Base-by-base conservation (phyloP, 225 moss, liverwort and hornwort species). In the Physcomitrellopsis africana region DNA sequence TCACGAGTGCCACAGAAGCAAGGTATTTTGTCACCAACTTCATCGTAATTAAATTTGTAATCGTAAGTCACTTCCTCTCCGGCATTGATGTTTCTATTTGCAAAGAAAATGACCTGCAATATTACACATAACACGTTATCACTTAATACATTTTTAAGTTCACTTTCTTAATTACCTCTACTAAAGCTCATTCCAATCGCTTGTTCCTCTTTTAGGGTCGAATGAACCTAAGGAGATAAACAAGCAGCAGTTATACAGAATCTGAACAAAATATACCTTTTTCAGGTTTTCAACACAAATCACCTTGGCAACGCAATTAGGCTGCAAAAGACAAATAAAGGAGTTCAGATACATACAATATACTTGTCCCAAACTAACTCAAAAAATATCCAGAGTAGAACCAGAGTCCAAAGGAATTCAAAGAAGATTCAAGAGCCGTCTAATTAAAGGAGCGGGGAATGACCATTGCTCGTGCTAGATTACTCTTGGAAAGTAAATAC, bases 221-320 rank as follows among this genome's bases (percentile, higher is more conserved):
- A 49, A 49, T 11, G 32, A 37, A 37, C 4, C 3, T 37, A 37
- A 37, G 32, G 32, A 4, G 4, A 37, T 37, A 5, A 37, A 37
- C 32, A 37, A 37, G 32, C 32, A 37, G 4, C 7, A 37, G 32
- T 37, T 49, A 11, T 15, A 49, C 48, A 3, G 11, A 45, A 14
- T 43, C 18, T 61, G 54, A 24, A 55, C n/a, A 48, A 42, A 51
- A 42, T 20, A 10, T 54, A 93, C 92, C 92, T 93, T 93, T 78
- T 86, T 90, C 70, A 88, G 81, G 75, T 82, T 90, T 68, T 93
- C 88, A 75, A 93, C 88, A 79, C 86, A 90, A 51, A 93, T 93
- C 84, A 93, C 92, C 82, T 93, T 93, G 12, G 92, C 92, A 74
- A 90, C 92, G 61, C 92, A 93, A 78, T 93, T 93, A 43, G 92